phyloP scores from a whole-genome alignment of 441 rosid genomes.

The Gossypium aridum region DNA sequence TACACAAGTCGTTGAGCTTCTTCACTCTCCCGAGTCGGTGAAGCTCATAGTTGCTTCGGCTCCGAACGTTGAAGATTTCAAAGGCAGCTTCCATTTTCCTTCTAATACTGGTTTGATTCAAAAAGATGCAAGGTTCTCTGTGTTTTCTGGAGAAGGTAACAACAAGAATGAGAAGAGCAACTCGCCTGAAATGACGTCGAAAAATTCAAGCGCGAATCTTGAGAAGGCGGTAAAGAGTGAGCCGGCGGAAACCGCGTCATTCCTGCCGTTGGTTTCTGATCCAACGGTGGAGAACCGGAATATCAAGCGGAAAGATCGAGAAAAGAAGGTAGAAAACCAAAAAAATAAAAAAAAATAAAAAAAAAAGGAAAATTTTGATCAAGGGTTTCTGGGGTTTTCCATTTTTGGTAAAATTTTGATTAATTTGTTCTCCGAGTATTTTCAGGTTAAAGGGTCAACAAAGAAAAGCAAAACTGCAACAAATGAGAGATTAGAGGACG shows the following conservation, averaged over 20 bases:
- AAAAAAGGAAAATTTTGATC: not conserved
- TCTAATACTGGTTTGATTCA: conserved; percentile 36
- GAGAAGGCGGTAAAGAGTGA: conserved; percentile 63
- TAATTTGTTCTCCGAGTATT: not conserved
- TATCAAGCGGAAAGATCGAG: conserved; percentile 72
- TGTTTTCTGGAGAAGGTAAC: conserved; percentile 36
- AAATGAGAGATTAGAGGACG: conserved; percentile 48
- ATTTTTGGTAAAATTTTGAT: not conserved
- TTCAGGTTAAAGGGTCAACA: conserved; percentile 61
- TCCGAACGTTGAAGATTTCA: conserved; percentile 10
- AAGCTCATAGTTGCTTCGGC: conserved; percentile 11
- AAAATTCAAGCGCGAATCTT: conserved; percentile 42
- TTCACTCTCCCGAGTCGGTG: conserved; percentile 50
- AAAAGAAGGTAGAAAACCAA: conserved; percentile 48
- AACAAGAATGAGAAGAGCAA: conserved; percentile 17
- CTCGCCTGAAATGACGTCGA: conserved; percentile 44
- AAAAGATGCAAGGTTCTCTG: conserved; percentile 54
- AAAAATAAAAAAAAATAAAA: too few species aligned
- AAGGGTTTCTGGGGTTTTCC: conserved; percentile 15
- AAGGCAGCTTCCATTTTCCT: conserved; percentile 33
- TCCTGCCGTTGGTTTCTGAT: conserved; percentile 43
- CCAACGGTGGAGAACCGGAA: conserved; percentile 37
- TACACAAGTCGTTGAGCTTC: conserved; percentile 73
- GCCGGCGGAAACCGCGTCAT: conserved; percentile 52
- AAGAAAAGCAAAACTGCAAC: conserved; percentile 63